A percentile compares a stretch with the other conserved stretches of the same genome.
Evolutionary conservation across 2,329 filamentous ascomycete species (phyloP).

Genomic region (Trichoderma atrobrunneum): DNA sequence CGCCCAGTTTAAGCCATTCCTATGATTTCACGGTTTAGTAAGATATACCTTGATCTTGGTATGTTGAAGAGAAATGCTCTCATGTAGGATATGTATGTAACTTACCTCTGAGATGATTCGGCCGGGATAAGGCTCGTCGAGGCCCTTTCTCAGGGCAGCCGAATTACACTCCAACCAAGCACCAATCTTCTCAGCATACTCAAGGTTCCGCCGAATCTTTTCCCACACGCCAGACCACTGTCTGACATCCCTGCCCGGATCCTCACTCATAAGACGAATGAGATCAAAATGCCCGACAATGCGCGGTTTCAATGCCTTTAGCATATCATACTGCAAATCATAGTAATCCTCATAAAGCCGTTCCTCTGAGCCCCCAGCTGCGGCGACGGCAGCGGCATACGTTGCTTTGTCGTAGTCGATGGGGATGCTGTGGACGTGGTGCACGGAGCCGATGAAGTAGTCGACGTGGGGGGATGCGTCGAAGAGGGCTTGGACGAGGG

Average conservation of each 20-base stretch:
- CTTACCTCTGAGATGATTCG: conserved; percentile 71
- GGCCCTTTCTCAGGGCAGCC: conserved; percentile 80
- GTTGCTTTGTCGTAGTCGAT: conserved; percentile 78
- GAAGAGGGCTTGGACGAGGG: conserved; percentile 62
- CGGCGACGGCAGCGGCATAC: conserved; percentile 54
- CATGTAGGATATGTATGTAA: conserved; percentile 15
- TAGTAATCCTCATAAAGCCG: conserved; percentile 81
- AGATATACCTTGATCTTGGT: not conserved
- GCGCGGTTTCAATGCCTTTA: conserved; percentile 65
- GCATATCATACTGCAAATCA: conserved; percentile 81
- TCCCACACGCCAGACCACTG: conserved; percentile 67
- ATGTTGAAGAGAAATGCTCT: not conserved
- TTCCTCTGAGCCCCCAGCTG: conserved; percentile 57
- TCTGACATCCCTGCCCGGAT: conserved; percentile 61
- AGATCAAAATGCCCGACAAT: conserved; percentile 95
- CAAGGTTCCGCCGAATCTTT: conserved; percentile 70
- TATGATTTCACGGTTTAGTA: conserved; percentile 30
- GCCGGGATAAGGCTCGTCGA: conserved; percentile 86
- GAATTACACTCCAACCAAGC: conserved; percentile 90
- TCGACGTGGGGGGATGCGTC: conserved; percentile 66
- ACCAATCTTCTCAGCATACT: conserved; percentile 66
- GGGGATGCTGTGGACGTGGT: conserved; percentile 81
- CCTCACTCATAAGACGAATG: conserved; percentile 72
- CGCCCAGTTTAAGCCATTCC: conserved; percentile 70
- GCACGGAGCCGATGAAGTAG: conserved; percentile 89